Evolutionary conservation across 495 filamentous ascomycete genomes (phyloP), one percentile per base, ranked within the genome.

Genomic region (Penicillium antarcticum): DNA sequence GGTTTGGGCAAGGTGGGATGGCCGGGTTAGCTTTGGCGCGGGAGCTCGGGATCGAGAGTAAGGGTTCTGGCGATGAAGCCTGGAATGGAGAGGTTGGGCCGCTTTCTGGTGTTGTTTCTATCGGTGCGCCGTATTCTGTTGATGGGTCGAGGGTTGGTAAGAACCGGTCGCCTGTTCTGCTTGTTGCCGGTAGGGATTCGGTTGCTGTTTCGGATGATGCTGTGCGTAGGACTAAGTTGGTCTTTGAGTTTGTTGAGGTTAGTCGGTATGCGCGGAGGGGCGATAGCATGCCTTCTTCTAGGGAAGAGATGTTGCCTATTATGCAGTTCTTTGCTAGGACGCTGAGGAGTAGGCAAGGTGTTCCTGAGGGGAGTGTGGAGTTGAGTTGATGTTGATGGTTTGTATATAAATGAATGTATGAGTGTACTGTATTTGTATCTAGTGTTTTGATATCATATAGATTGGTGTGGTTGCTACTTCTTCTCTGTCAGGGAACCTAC

Each of bases 311-410:
- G 83, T 53, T 89, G 53, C 92, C 94, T 2, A 81, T 97, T 41
- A 97, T 98, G 92, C 78, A 83, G 61, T 98, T 97, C 69, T 88
- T 97, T 63, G 89, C 87, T 0, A 77, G 88, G 47, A 77, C 88
- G 57, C 67, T 98, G 63, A 73, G 74, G 66, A 91, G 81, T 71
- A 75, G 76, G 42, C 67, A 73, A 54, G 84, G 82, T 19, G 78
- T 86, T 38, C 84, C 82, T 4, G 73, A 76, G 55, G 84, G 82
- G 4, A 78, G 74, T 62, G 71, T 85, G 26, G 82, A 87, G 64
- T 53, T 86, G 50, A 60, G 60, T 17, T 73, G 50, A 61, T 10
- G 32, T 21, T 1, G 36, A 23, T 14, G n/a, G 33, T 29, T 18
- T 12, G 26, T 29, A 29, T 29, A 29, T 29, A 7, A 29, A 9